These are phyloP conservation scores for Diaporthe citriasiana DNA, from an alignment of 2,329 filamentous ascomycete genomes.

Conservation along the genomic window DNA sequence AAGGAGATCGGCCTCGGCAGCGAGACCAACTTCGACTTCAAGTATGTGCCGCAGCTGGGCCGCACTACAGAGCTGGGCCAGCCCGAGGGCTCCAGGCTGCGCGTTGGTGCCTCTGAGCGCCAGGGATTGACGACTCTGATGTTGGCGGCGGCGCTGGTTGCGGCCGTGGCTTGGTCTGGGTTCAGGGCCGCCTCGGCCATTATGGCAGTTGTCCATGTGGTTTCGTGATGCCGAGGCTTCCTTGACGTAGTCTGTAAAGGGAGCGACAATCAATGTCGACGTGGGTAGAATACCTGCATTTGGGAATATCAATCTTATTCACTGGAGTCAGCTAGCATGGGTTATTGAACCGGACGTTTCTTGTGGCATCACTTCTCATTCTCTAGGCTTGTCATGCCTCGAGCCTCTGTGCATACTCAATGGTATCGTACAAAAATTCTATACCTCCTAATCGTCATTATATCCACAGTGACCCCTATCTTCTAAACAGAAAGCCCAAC, in stretches of 20 bases:
- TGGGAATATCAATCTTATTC: background rate
- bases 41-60: slow-evolving; percentile 71
- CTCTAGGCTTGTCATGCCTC: background rate
- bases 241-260: background rate
- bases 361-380: background rate
- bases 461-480: slow-evolving; percentile 4
- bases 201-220: slow-evolving; percentile 16
- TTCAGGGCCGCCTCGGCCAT: slow-evolving; percentile 42
- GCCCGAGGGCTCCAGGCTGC: slow-evolving; percentile 16
- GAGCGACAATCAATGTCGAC: background rate
- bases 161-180: slow-evolving; percentile 48
- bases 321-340: background rate
- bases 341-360: background rate
- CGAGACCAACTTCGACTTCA: slow-evolving; percentile 77
- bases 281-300: background rate
- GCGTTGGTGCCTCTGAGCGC: slow-evolving; percentile 56
- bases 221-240: background rate
- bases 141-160: slow-evolving; percentile 52
- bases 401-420: slow-evolving; percentile 28
- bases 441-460: slow-evolving; percentile 17
- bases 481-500: slow-evolving; percentile 7
- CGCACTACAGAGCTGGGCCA: slow-evolving; percentile 50
- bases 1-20: slow-evolving; percentile 70
- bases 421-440: slow-evolving; percentile 33
- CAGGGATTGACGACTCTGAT: slow-evolving; percentile 62